Percentiles rank a stretch among this genome's conserved stretches.
Conservation (phyloP, 1,284 basidiomycete genomes). For the Mycena citricolor region DNA sequence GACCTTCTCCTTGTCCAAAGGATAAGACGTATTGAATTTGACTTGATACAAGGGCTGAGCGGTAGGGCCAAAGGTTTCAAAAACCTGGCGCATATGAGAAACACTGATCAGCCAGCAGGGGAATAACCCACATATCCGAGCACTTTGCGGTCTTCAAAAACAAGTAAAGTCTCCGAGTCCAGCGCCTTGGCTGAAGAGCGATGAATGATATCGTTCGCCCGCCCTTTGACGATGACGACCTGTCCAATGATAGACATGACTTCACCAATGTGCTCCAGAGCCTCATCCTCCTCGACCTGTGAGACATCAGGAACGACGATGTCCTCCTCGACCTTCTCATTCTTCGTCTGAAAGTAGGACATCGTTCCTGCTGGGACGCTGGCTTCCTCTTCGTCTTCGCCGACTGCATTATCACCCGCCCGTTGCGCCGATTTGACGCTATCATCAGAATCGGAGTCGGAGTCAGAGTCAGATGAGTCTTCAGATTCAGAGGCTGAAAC, state of each 20-base stretch:
- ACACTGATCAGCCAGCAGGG: conserved; percentile 10
- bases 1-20: conserved; percentile 56
- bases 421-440: too few species aligned
- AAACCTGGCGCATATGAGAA: conserved; percentile 53
- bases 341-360: conserved; percentile 58
- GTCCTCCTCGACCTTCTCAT: conserved; percentile 54
- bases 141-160: conserved; percentile 81
- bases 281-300: conserved; percentile 56
- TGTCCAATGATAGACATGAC: conserved; percentile 71
- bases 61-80: conserved; percentile 90
- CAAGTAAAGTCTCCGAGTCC: conserved; percentile 84
- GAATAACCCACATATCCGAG: conserved; percentile 70
- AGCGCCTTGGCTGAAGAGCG: conserved; percentile 59
- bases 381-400: conserved; percentile 54
- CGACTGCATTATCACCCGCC: conserved; percentile 36
- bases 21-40: conserved; percentile 59
- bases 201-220: conserved; percentile 41
- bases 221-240: conserved; percentile 69
- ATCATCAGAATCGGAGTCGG: conserved; percentile 30
- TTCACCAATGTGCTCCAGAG: conserved; percentile 71
- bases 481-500: conserved; percentile 42
- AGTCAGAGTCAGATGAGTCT: conserved; percentile 42
- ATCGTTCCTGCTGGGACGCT: conserved; percentile 35
- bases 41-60: conserved; percentile 83
- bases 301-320: conserved; percentile 57